Base-by-base conservation (phyloP, 2,329 filamentous ascomycete genomes). In the Zasmidium cellare region DNA sequence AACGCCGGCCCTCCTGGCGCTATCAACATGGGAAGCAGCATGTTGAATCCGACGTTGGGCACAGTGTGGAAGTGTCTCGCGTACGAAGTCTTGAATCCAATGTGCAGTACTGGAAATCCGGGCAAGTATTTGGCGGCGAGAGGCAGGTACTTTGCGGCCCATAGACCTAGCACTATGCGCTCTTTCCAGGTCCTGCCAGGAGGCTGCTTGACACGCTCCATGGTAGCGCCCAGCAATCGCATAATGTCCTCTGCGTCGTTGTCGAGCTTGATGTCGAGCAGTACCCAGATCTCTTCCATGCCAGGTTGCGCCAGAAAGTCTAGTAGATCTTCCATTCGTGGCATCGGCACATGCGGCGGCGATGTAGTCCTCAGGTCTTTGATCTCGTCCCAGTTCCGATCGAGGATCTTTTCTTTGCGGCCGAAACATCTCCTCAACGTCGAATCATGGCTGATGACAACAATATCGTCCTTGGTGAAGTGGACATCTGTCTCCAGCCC, bases 401-500 rank as follows among this genome's bases (percentile, higher is more conserved):
- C 89, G 50, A 84, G 81, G 58, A 97, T 83, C 67, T 84, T 87
- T 31, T 87, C 81, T 28, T 87, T 79, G n/a, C 85, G 76, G 12
- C 92, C 92, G 71, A 89, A 97, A 74, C 91, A 96, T 48, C 93
- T 84, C 73, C 89, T 87, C 31, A 97, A 79, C 2, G 84, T 87
- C 5, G 84, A 78, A 71, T 97, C 92, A 85, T 75, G 72, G 44
- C 66, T 68, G 2, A 97, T 77, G 9, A 97, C 90, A 0, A 96
- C 89, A 0, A 96, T 87, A 6, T 88, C 87, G 69, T 97, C 93
- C 60, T 82, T 85, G 14, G 90, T 87, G 31, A 97, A 76, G 72
- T 96, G 92, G 9, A 97, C 75, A 69, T 97, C 93, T 18, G 91
- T 96, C 77, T 97, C 93, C 24, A 97, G 78, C 0, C 89, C 93